These are phyloP conservation scores for Neofusicoccum sp. DNA, from an alignment of 2,329 filamentous ascomycete genomes.

Conservation along the genomic window DNA sequence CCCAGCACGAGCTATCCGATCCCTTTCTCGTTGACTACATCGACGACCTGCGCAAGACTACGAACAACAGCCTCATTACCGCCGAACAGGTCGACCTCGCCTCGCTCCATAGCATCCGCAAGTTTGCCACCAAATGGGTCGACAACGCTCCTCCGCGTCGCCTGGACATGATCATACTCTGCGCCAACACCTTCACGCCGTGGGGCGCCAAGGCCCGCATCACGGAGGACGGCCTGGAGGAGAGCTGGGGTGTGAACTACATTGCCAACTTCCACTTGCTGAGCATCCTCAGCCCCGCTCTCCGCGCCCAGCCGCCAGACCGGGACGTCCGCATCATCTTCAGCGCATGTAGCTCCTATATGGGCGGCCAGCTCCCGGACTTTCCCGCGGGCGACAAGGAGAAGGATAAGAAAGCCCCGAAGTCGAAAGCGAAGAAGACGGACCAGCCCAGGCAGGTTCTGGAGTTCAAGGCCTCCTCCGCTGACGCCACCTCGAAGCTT, in stretches of 20 bases:
- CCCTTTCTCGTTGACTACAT: conserved; percentile 92
- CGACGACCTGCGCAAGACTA: conserved; percentile 76
- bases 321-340: conserved; percentile 89
- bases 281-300: conserved; percentile 84
- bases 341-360: conserved; percentile 85
- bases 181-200: conserved; percentile 76
- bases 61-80: conserved; percentile 86
- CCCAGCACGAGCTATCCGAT: conserved; percentile 77
- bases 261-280: conserved; percentile 94
- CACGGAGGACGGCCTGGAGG: conserved; percentile 80
- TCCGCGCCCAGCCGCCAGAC: conserved; percentile 89
- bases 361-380: conserved; percentile 70
- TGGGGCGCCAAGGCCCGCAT: conserved; percentile 61
- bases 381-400: conserved; percentile 49
- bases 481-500: conserved; percentile 59
- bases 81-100: conserved; percentile 91
- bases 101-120: conserved; percentile 85
- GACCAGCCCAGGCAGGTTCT: conserved; percentile 27
- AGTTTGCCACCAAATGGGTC: conserved; percentile 97
- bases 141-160: conserved; percentile 89
- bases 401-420: conserved; percentile 55
- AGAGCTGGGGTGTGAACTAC: conserved; percentile 94
- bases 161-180: conserved; percentile 88
- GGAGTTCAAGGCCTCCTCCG: conserved; percentile 47
- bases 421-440: conserved; percentile 24